Evolutionary conservation across 768 basidiomycete genomes (phyloP), one percentile per base, ranked within the genome.

Genomic region (Naematelia aurantialba): DNA sequence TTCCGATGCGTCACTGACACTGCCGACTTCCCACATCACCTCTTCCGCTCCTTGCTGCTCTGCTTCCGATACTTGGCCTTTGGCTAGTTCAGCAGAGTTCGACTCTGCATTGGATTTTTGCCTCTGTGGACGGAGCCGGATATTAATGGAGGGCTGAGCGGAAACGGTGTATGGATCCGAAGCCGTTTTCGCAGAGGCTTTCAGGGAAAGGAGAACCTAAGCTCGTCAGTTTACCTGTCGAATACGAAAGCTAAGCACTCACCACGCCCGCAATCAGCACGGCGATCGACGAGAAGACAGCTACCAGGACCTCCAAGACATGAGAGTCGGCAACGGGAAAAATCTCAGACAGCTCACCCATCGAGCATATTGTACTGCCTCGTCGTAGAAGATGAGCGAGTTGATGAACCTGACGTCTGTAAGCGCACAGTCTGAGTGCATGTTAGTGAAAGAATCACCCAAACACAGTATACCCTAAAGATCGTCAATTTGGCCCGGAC

Each of bases 181-280:
- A 24, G 63, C 69, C 52, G 66, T 55, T 59, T 66, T 68, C 17
- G 65, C 67, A 19, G 67, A 72, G 49, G 65, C 69, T 80, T 97
- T 93, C 79, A 89, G 85, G 2, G 91, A 93, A 24, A 97, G 81
- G 0, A 97, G 83, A n/a, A 93, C 70, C 72, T 74, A 48, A 24
- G 46, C n/a, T 52, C 4, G 27, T 26, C 21, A 22, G 31, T 53
- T 21, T 55, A 42, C 45, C 25, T 14, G 45, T 8, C n/a, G 27
- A 24, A 26, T 10, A 19, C 42, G 14, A 24, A 8, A 22, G 26
- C 49, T 48, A 26, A 31, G 14, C 25, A 66, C 70, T 65, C 29
- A 74, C 87, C 52, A 98, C 94, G 10, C 94, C 93, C 0, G 83
- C 85, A 46, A 97, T 87, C 55, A 98, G 85, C 45, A 96, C 82